Evolutionary conservation across 164 flowering plant species (phyloP), one percentile per base, ranked within the genome.

Genomic region (Protea cynaroides): DNA sequence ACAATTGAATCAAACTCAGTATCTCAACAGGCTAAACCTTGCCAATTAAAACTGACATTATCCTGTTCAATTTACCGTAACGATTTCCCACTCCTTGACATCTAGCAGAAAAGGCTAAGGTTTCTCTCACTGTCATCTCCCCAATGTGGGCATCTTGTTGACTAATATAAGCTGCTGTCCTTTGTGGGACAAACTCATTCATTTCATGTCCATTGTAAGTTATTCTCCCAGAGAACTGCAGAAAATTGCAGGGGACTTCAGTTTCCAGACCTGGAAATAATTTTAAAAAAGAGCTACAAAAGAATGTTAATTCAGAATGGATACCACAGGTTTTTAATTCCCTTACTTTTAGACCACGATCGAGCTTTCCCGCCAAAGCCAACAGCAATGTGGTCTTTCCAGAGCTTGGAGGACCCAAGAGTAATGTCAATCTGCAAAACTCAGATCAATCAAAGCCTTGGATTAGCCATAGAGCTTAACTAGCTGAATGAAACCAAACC

Each of bases 61-160:
- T 13, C 34, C 17, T n/a, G 6, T 51, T 52, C 18, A 52, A 68
- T 76, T 70, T 24, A 84, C 84, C 83, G 56, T 75, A 81, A 23
- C 82, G 73, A 15, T 82, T 66, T 64, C 89, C 87, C 21, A 78
- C 82, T 18, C 89, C 87, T 69, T 85, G 89, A 29, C 34, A 29
- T 29, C 34, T 29, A 29, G 34, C 34, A 29, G 34, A 29, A 29
- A 29, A 29, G 5, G 34, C 34, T 2, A 29, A 29, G 34, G 34
- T 29, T 29, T 29, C 34, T 29, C 34, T 29, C 34, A 29, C 34
- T 2, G 34, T 29, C 34, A 29, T 29, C 34, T 29, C 34, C 34
- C 34, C 34, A 2, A 29, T 29, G 34, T 29, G 34, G 34, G 5
- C 0, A 29, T 29, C 34, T 29, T 5, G 34, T 29, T 29, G 34